Evolutionary conservation across 345 rosid species (phyloP).

Genomic region (Salix brachista): DNA sequence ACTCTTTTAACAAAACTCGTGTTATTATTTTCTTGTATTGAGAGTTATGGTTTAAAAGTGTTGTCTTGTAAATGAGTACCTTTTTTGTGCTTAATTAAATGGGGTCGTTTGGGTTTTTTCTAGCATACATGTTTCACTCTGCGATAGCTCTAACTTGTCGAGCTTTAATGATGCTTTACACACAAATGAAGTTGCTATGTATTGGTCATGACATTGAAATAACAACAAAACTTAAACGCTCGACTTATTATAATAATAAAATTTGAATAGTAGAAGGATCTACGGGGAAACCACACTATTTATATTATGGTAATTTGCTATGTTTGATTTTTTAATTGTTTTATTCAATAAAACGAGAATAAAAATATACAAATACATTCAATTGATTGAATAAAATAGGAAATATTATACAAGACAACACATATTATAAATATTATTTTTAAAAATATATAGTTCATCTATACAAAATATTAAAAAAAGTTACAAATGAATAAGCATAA

Average conservation of each 20-base stretch:
- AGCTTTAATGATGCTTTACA: conserved; percentile 19
- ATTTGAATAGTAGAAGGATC: too few species aligned
- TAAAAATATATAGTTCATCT: too few species aligned
- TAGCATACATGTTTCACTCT: conserved; percentile 20
- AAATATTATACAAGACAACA: too few species aligned
- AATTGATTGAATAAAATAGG: too few species aligned
- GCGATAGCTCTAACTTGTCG: conserved; percentile 19
- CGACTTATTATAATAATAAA: neutral
- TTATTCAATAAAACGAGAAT: too few species aligned
- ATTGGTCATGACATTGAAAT: conserved; percentile 17
- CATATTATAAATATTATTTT: too few species aligned
- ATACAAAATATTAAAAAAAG: too few species aligned
- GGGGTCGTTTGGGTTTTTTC: conserved; percentile 40
- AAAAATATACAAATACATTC: too few species aligned
- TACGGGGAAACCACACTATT: too few species aligned
- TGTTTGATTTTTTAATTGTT: too few species aligned
- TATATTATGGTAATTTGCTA: too few species aligned
- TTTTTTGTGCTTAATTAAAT: conserved; percentile 1
- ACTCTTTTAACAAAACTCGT: neutral
- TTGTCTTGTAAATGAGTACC: neutral
- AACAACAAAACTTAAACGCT: conserved; percentile 17
- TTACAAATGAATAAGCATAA: too few species aligned
- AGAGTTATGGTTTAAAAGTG: neutral
- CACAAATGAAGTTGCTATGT: conserved; percentile 8
- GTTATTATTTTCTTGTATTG: neutral